Evolutionary conservation across 2,329 filamentous ascomycete genomes (phyloP), one percentile per base, ranked within the genome.

Genomic region (Fusarium nodosum): DNA sequence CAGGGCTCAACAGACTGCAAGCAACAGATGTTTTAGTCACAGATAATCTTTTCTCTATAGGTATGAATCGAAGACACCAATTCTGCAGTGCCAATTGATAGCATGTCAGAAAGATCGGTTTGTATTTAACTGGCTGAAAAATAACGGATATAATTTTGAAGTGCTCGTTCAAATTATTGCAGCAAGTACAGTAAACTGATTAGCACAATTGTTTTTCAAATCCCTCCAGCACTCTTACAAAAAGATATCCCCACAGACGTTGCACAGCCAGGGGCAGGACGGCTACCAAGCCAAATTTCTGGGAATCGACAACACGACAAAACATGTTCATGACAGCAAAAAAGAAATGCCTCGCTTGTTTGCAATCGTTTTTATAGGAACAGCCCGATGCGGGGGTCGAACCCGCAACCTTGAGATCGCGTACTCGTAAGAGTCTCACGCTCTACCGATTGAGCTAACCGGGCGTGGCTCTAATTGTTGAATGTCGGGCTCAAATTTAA

Each of bases 391-490:
- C 78, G 79, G 79, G 79, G 79, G 78, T 84, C 83, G 83, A 85
- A 87, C 85, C 83, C 83, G 82, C 82, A 85, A 81, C 83, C 83
- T 85, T 84, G 82, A 85, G 84, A 84, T 85, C 52, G 74, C 58
- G 75, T 68, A 74, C 75, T 75, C 73, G 28, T 85, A 85, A 86
- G 87, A 90, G 88, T 89, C 87, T 88, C 84, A 89, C 87, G 87
- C 87, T 90, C 87, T 90, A 89, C 74, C 75, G 75, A 77, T 77
- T 75, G 74, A 77, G 71, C 74, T 75, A 75, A 74, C 72, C 74
- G 79, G 76, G 78, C 77, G 78, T 79, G 78, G 54, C 61, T 65
- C 54, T 55, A 38, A 20, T 39, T 59, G 2, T 26, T 64, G 1
- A 11, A 1, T 1, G 0, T 0, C 0, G 0, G 0, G 0, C 1